Evolutionary conservation across 225 moss, liverwort and hornwort genomes (phyloP).

Genomic region (Straminergon stramineum): DNA sequence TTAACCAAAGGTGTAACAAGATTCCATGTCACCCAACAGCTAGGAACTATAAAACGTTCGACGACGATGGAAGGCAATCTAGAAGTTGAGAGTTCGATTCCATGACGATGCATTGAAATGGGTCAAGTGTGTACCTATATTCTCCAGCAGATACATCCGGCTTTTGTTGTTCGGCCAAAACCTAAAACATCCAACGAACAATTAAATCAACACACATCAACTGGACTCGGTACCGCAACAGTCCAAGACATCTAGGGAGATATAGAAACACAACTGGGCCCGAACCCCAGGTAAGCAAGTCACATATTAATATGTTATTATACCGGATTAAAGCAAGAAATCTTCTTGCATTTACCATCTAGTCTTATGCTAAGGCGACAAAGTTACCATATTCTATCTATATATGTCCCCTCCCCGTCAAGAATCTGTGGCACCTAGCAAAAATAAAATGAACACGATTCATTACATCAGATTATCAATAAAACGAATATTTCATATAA

Average conservation of each 20-base stretch:
- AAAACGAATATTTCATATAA: not conserved
- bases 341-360: not conserved
- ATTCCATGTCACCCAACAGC: not conserved
- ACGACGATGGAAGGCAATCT: not conserved
- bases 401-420: not conserved
- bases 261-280: not conserved
- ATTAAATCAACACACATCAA: not conserved
- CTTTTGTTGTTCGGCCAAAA: constrained; percentile 48
- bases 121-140: constrained; percentile 5
- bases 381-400: not conserved
- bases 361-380: not conserved
- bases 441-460: not conserved
- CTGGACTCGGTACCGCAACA: not conserved
- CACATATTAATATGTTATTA: too few species aligned
- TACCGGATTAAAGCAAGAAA: not conserved
- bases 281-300: not conserved
- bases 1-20: not conserved
- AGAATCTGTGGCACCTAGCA: not conserved
- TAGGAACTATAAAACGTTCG: not conserved
- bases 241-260: not conserved
- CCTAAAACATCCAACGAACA: not conserved
- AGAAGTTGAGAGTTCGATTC: not conserved
- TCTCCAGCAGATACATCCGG: constrained; percentile 38
- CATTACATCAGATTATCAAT: not conserved
- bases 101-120: not conserved